phyloP scores from a whole-genome alignment of 2,329 filamentous ascomycete genomes.

The Aspergillus texensis region DNA sequence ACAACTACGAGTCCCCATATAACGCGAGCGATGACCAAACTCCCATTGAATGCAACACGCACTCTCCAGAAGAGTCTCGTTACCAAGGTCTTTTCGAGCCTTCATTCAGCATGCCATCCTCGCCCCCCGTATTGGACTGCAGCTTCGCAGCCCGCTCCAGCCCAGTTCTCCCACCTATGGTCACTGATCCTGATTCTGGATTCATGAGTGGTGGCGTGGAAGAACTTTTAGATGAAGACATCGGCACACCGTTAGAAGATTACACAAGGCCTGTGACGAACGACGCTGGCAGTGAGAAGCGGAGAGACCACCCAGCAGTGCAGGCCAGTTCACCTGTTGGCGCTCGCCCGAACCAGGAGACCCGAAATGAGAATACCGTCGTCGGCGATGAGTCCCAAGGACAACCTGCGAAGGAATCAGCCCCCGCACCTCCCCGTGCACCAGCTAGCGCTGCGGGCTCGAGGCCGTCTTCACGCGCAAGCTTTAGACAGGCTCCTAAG shows the following conservation, averaged over 20 bases:
- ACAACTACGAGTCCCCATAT: conserved; percentile 47
- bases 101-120: conserved; percentile 83
- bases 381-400: conserved; percentile 23
- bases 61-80: conserved; percentile 54
- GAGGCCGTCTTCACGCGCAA: conserved; percentile 42
- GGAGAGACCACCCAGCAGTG: conserved; percentile 26
- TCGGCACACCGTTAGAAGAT: conserved; percentile 31
- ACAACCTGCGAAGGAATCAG: conserved; percentile 24
- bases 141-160: conserved; percentile 73
- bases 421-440: conserved; percentile 27
- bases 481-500: conserved; percentile 37
- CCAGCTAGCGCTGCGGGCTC: conserved; percentile 34
- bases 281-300: conserved; percentile 22
- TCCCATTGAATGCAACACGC: conserved; percentile 49
- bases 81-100: conserved; percentile 62
- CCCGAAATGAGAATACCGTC: conserved; percentile 23
- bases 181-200: conserved; percentile 67
- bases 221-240: conserved; percentile 68
- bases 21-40: conserved; percentile 37
- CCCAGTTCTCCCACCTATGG: conserved; percentile 68
- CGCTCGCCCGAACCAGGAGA: conserved; percentile 23
- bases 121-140: conserved; percentile 76
- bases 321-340: conserved; percentile 32
- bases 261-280: conserved; percentile 23
- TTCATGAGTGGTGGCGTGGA: conserved; percentile 81